Evolutionary conservation across 176 grass and related monocot genomes (phyloP), one percentile per base, ranked within the genome.

Genomic region (Urochloa ruziziensis): DNA sequence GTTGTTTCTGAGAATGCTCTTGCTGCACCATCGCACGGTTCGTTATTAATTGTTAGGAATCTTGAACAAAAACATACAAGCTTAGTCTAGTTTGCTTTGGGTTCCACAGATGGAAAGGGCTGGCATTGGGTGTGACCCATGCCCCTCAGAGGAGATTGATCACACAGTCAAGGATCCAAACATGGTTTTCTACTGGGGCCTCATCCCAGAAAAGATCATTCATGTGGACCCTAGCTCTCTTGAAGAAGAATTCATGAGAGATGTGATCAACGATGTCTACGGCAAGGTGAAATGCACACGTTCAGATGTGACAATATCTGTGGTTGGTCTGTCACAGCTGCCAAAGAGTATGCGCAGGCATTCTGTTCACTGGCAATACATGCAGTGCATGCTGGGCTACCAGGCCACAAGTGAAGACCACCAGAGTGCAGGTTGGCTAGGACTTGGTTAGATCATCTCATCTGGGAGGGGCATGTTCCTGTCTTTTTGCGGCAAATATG

Each of bases 101-200:
- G 34, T 23, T 75, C 44, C 75, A 61, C 87, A 94, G 92, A 67
- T 92, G 51, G 87, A 94, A 64, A 80, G 51, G 37, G 54, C 77
- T 15, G 77, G 82, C 3, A n/a, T 86, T 53, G 52, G 56, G 28
- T 94, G 93, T 29, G 89, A 94, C 70, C 89, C 92, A 21, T 82
- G 89, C 40, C 70, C 87, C 29, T 82, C 48, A 6, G 84, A 89
- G 66, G 80, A 87, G 87, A 74, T 88, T 32, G 92, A 91, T 80
- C 92, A 91, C 32, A 79, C 75, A 30, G 36, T 90, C 6, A 9
- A 48, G 23, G 80, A 88, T 32, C 89, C 84, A 5, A 89, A 90
- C 62, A 69, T 46, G 40, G 82, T 90, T 36, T 88, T 75, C 70
- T 84, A 94, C 57, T 92, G 92, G 92, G 92, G 92, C 24, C 80